These are phyloP conservation scores for Coccomyxa sp. DNA, from an alignment of 139 green algal species.

Conservation along the genomic window DNA sequence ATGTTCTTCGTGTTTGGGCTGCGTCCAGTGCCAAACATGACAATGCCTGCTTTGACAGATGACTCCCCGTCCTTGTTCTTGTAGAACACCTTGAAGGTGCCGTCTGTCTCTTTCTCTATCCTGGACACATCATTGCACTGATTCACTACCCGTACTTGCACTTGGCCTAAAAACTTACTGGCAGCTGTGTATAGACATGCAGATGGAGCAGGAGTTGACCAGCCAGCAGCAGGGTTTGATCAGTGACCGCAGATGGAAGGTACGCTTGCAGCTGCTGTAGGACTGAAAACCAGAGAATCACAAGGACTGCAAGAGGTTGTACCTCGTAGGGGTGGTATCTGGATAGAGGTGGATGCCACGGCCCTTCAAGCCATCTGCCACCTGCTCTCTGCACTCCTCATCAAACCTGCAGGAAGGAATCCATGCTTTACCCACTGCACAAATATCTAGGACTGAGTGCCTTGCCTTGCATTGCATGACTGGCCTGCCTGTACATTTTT, in stretches of 20 bases:
- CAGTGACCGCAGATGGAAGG: too few species aligned
- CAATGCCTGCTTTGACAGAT: constrained; percentile 35
- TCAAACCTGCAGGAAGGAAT: constrained; percentile 33
- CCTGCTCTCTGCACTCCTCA: constrained; percentile 34
- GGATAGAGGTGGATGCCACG: constrained; percentile 61
- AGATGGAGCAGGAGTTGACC: too few species aligned
- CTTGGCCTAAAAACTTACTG: too few species aligned
- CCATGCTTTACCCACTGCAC: too few species aligned
- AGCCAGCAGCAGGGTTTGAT: too few species aligned
- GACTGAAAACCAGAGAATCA: not conserved
- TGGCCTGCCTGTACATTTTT: too few species aligned
- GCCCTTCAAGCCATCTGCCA: constrained; percentile 47
- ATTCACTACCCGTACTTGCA: not conserved
- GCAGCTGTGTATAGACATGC: too few species aligned
- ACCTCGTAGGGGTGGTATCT: constrained; percentile 35
- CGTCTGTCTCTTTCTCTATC: constrained; percentile 28
- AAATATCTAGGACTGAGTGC: too few species aligned
- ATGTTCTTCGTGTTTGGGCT: constrained; percentile 66
- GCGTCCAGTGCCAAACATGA: constrained; percentile 88
- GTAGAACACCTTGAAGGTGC: constrained; percentile 25
- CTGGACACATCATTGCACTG: not conserved
- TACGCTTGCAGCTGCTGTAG: not conserved
- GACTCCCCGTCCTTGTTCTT: constrained; percentile 7
- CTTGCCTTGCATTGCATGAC: too few species aligned
- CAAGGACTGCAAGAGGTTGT: not conserved